These are phyloP conservation scores for Kwoniella dejecticola DNA, from an alignment of 768 basidiomycete genomes.

Conservation along the genomic window DNA sequence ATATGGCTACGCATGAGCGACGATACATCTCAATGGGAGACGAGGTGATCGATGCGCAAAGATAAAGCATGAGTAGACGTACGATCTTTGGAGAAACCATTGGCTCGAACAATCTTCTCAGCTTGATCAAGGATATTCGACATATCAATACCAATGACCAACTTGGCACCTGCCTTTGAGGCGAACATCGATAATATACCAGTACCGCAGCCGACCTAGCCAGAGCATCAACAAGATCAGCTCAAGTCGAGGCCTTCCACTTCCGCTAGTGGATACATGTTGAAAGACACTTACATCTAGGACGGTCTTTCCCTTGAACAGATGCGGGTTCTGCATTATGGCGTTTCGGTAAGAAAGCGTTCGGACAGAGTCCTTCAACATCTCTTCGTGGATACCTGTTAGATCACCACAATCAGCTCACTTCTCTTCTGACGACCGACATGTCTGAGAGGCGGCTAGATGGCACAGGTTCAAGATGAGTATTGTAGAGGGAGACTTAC, in stretches of 20 bases:
- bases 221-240: background rate
- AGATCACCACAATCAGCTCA: background rate
- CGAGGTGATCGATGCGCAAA: background rate
- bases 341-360: slow-evolving; percentile 93
- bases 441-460: too few relatives aligned
- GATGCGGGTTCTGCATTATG: slow-evolving; percentile 88
- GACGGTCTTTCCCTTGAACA: slow-evolving; percentile 95
- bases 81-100: slow-evolving; percentile 90
- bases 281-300: slow-evolving; percentile 72
- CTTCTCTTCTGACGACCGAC: too few relatives aligned
- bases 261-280: too few relatives aligned
- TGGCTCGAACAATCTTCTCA: slow-evolving; percentile 91
- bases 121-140: slow-evolving; percentile 99
- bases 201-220: slow-evolving; percentile 92
- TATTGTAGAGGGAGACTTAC: slow-evolving; percentile 15
- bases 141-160: slow-evolving; percentile 99
- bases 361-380: slow-evolving; percentile 95
- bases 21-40: background rate
- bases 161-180: slow-evolving; percentile 89
- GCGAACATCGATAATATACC: slow-evolving; percentile 99
- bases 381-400: slow-evolving; percentile 95
- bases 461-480: background rate
- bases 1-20: background rate
- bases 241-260: too few relatives aligned
- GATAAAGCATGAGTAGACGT: slow-evolving; percentile 51